Percentiles rank a stretch among this genome's conserved stretches.
Evolutionary conservation across 1,139 yeast species (phyloP).

Genomic region (Taphrina populina): DNA sequence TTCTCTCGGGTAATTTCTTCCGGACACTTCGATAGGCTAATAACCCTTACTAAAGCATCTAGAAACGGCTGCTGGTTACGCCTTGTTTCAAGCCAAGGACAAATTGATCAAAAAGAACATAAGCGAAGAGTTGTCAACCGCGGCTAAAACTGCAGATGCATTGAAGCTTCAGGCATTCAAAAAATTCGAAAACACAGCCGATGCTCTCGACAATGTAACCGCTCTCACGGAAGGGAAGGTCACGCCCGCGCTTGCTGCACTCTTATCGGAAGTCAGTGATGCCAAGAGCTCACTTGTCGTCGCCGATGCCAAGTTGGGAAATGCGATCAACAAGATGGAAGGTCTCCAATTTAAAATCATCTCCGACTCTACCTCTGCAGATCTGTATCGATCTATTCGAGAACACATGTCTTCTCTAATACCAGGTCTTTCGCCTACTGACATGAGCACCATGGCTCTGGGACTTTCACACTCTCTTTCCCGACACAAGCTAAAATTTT

Average conservation of each 20-base stretch:
- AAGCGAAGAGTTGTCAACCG: slow-evolving; percentile 33
- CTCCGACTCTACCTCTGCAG: slow-evolving; percentile 91
- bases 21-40: no score
- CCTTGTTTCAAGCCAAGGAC: slow-evolving; percentile 37
- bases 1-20: slow-evolving; percentile 27
- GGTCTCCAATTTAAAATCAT: slow-evolving; percentile 85
- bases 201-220: slow-evolving; percentile 93
- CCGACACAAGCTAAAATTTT: slow-evolving; percentile 97
- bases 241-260: slow-evolving; percentile 71
- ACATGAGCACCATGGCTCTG: slow-evolving; percentile 87
- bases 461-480: slow-evolving; percentile 99
- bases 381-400: slow-evolving; percentile 90
- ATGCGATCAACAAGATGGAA: slow-evolving; percentile 84
- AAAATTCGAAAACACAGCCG: slow-evolving; percentile 89
- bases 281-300: slow-evolving; percentile 82
- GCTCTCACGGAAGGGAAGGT: slow-evolving; percentile 92
- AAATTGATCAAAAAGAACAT: slow-evolving; percentile 36
- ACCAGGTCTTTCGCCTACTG: slow-evolving; percentile 86
- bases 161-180: slow-evolving; percentile 94
- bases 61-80: slow-evolving; percentile 37
- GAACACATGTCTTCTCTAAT: slow-evolving; percentile 89
- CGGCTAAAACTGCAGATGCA: slow-evolving; percentile 44
- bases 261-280: slow-evolving; percentile 71
- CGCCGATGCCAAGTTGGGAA: slow-evolving; percentile 92
- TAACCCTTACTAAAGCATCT: no score